These are phyloP conservation scores for Rusavskia elegans DNA, from an alignment of 495 filamentous ascomycete species.

Conservation along the genomic window DNA sequence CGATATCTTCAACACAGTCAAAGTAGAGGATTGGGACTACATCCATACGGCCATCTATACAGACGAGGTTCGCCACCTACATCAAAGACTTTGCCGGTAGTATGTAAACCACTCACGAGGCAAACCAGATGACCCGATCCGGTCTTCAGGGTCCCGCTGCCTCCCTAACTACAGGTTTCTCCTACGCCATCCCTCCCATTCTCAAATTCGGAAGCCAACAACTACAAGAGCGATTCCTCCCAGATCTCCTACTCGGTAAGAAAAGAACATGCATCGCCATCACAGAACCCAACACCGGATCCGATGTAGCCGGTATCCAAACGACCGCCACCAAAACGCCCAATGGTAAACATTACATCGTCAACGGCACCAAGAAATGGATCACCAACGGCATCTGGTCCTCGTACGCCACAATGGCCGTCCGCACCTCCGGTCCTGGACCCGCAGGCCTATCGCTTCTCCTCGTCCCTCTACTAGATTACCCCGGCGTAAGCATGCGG, in stretches of 20 bases:
- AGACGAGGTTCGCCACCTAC: conserved; percentile 35
- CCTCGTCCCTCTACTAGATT: conserved; percentile 47
- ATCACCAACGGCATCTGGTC: conserved; percentile 70
- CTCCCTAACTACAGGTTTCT: conserved; percentile 49
- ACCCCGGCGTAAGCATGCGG: conserved; percentile 49
- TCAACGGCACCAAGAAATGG: conserved; percentile 74
- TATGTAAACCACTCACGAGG: background rate
- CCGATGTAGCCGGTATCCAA: conserved; percentile 53
- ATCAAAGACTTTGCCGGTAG: background rate
- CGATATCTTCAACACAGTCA: conserved; percentile 46
- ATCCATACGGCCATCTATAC: conserved; percentile 51
- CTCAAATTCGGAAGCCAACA: conserved; percentile 45
- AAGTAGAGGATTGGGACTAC: conserved; percentile 62
- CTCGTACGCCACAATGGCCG: conserved; percentile 56
- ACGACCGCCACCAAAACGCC: conserved; percentile 47
- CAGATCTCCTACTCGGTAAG: conserved; percentile 47
- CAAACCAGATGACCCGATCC: conserved; percentile 39
- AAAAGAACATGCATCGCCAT: conserved; percentile 61
- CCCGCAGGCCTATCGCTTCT: conserved; percentile 45
- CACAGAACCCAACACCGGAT: conserved; percentile 58
- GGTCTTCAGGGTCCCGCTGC: conserved; percentile 44
- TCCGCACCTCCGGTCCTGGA: conserved; percentile 51
- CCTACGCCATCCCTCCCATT: conserved; percentile 55
- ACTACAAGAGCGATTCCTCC: conserved; percentile 47
- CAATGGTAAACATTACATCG: conserved; percentile 50